phyloP scores from a whole-genome alignment of 768 basidiomycete genomes.

The Boletus pseudopeckii region DNA sequence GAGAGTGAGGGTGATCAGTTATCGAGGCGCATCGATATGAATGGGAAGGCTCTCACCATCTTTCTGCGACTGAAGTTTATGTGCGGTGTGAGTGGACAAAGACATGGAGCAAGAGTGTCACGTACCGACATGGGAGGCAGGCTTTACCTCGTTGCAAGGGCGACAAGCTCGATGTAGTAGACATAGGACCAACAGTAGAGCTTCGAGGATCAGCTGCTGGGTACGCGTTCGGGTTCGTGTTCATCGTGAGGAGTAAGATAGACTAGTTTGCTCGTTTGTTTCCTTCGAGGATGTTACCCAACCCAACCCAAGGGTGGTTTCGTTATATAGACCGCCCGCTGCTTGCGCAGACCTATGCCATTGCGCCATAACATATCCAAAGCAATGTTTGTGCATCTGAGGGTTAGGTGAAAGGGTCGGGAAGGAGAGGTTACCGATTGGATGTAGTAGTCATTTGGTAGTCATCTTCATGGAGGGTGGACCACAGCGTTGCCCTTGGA shows the following conservation, averaged over 20 bases:
- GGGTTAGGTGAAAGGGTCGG: not conserved
- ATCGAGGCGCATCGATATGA: too few relatives aligned
- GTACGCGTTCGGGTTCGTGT: not conserved
- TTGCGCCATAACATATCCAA: not conserved
- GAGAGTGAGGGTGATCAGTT: not conserved
- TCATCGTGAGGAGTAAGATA: not conserved
- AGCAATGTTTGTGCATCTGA: not conserved
- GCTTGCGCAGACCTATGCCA: not conserved
- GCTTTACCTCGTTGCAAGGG: constrained; percentile 47
- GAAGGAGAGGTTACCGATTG: not conserved
- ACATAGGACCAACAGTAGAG: not conserved
- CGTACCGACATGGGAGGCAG: constrained; percentile 51
- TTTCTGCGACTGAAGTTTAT: constrained; percentile 41
- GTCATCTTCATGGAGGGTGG: too few relatives aligned
- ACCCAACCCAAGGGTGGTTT: not conserved
- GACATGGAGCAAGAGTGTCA: not conserved
- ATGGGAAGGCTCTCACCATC: constrained; percentile 33
- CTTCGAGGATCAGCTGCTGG: constrained; percentile 5
- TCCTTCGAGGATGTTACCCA: not conserved
- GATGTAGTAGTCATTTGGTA: too few relatives aligned
- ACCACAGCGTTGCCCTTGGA: not conserved
- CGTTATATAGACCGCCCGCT: constrained; percentile 12
- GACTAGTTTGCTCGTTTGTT: not conserved
- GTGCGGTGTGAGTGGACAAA: not conserved
- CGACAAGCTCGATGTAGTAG: constrained; percentile 1